Evolutionary conservation across 2,329 filamentous ascomycete species (phyloP).

Genomic region (Ophiostoma sp.): DNA sequence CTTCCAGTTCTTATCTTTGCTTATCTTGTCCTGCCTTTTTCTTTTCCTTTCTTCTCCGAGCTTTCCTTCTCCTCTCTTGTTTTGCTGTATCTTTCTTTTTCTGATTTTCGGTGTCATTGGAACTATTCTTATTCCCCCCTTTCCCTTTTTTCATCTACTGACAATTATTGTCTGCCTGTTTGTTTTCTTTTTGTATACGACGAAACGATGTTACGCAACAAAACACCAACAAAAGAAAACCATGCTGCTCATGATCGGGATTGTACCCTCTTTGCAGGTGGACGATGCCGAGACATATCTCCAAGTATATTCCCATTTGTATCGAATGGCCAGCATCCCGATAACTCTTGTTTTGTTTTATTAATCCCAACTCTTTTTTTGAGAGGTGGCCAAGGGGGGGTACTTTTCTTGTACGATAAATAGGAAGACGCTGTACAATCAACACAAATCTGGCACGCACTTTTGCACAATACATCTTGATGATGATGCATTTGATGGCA

Average conservation of each 20-base stretch:
- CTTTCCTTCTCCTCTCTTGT: neutral
- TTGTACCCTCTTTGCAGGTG: too few relatives aligned
- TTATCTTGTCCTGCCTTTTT: neutral
- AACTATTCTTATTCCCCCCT: slow-evolving; percentile 2
- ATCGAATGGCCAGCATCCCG: too few relatives aligned
- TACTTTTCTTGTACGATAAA: slow-evolving; percentile 3
- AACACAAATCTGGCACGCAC: neutral
- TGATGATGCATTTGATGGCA: neutral
- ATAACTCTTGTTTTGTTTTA: too few relatives aligned
- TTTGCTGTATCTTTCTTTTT: neutral
- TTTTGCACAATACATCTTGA: neutral
- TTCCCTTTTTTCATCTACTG: slow-evolving; percentile 2
- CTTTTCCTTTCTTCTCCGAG: neutral
- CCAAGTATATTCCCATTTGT: too few relatives aligned
- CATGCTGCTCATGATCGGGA: too few relatives aligned
- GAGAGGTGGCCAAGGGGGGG: neutral
- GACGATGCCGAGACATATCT: too few relatives aligned
- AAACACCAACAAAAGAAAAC: neutral
- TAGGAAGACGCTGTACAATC: neutral
- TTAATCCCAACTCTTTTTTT: too few relatives aligned
- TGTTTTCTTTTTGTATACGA: slow-evolving; percentile 21
- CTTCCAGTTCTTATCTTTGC: neutral
- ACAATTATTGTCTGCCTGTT: slow-evolving; percentile 9
- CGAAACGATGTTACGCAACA: slow-evolving; percentile 23
- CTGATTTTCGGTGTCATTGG: neutral